Base-by-base conservation (phyloP, 345 rosid species). In the Hevea brasiliensis region DNA sequence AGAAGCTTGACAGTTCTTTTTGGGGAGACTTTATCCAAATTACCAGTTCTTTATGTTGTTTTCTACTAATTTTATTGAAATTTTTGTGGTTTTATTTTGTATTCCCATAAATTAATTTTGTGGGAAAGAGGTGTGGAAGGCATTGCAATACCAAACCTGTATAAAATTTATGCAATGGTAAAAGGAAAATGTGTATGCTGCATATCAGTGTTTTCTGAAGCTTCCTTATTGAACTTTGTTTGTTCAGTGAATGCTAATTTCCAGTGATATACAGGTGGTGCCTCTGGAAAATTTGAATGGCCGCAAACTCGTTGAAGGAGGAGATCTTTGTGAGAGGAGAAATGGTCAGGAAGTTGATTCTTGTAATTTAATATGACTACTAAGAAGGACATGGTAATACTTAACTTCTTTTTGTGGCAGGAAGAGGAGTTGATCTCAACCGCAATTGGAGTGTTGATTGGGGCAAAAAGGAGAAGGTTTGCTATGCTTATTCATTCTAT, bases 361-460 rank as follows among this genome's bases (percentile, higher is more conserved):
- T 26, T 29, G 51, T 55, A 63, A 35, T 79, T 65, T 61, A 51
- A 48, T 40, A 53, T 77, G 59, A 50, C 23, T 77, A 63, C 27
- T 63, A 27, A 64, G 60, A 37, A 20, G 65, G 77, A 68, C 29
- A 56, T 51, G 72, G 51, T 57, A 50, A 55, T 70, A 55, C 74
- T n/a, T 67, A 32, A 70, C 69, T 51, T 65, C 61, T 23, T 65
- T 69, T 29, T 57, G 44, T 64, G 68, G 77, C 85, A 95, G 99
- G 97, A 56, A 89, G 99, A 83, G 99, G 97, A 75, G 99, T 96
- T 76, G 99, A 96, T 82, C 90, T 96, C 67, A 93, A 96, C 82
- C 84, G 99, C 71, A 96, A 96, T 61, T 96, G 99, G 99, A 89
- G 95, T 35, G 98, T 96, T 60, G 97, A 96, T 74, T 93, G 99